Conservation (phyloP, 2,329 filamentous ascomycete species). For the Chrysoporthe cubensis region DNA sequence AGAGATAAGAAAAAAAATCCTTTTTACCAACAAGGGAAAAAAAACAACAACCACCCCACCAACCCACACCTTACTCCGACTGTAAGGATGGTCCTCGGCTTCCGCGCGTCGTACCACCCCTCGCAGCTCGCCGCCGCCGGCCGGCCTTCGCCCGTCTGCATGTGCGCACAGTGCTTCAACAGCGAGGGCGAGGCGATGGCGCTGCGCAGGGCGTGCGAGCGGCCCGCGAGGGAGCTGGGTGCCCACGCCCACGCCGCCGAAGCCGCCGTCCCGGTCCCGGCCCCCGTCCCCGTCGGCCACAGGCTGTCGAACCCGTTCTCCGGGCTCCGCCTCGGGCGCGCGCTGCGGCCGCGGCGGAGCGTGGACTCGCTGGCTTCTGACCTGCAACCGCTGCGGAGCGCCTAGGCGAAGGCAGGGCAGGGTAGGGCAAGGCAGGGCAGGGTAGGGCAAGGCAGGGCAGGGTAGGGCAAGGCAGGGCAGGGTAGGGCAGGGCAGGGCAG, state of each 20-base stretch:
- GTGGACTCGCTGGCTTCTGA: constrained; percentile 19
- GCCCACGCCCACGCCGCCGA: no score
- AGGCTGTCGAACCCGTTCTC: constrained; percentile 10
- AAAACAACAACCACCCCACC: neutral
- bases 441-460: no score
- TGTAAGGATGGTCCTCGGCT: constrained; percentile 23
- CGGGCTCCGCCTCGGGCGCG: constrained; percentile 14
- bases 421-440: no score
- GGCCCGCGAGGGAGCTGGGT: constrained; percentile 18
- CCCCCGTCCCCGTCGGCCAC: neutral
- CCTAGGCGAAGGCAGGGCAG: no score
- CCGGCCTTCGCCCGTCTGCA: constrained; percentile 20
- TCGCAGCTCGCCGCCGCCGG: constrained; percentile 19
- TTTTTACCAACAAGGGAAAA: neutral
- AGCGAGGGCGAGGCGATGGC: constrained; percentile 4
- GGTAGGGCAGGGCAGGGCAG: no score
- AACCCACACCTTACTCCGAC: neutral
- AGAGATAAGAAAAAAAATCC: neutral
- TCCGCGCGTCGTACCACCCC: constrained; percentile 25
- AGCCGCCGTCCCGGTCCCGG: no score
- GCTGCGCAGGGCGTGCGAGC: constrained; percentile 15
- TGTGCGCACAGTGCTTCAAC: constrained; percentile 25
- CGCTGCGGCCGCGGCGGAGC: constrained; percentile 13
- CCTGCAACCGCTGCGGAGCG: constrained; percentile 9
- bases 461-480: no score